Base-by-base conservation (phyloP, 805 yeast species). In the Candida berthetii region DNA sequence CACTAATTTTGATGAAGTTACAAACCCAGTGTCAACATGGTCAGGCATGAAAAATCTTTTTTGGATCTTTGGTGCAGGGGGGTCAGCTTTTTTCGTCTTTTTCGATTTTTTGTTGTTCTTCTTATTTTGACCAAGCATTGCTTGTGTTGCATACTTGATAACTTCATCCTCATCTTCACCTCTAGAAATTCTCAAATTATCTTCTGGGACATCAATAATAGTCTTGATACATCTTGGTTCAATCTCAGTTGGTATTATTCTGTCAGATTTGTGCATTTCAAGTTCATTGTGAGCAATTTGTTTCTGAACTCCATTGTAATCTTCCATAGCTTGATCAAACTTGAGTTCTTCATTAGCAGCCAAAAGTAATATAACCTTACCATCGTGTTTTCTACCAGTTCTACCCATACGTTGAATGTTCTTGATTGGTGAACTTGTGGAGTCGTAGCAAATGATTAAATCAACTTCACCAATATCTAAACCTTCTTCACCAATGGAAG, bases 401-500 rank as follows among this genome's bases (percentile, higher is more conserved):
- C 99, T 78, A 22, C 99, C 99, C 95, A 93, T 88, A 52, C 99
- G 68, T 59, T 93, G 99, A 33, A 93, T 75, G 51, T 85, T 89
- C 44, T 95, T 86, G 43, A 93, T 91, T 0, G 98, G 97, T 36
- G 96, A 87, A 24, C 89, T 73, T 0, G 97, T 89, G 0, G 96
- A 86, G 55, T 93, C 99, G 62, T 80, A 93, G 57, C 96, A 90
- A 7, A 93, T 72, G 50, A 93, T 91, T 52, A 93, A 59, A 61
- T 93, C 99, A 40, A 93, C 99, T 58, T 95, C 97, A 27, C 99
- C 99, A 49, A 93, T 95, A 68, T 93, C 99, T 48, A 93, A 71
- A 36, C 99, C 99, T 68, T 93, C 99, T 60, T 93, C 99, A 37
- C 98, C 99, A 56, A 93, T 91, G 0, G 96, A 89, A 0, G 99